Conservation (phyloP, 75 land plant species). For the Pinus albicaulis region DNA sequence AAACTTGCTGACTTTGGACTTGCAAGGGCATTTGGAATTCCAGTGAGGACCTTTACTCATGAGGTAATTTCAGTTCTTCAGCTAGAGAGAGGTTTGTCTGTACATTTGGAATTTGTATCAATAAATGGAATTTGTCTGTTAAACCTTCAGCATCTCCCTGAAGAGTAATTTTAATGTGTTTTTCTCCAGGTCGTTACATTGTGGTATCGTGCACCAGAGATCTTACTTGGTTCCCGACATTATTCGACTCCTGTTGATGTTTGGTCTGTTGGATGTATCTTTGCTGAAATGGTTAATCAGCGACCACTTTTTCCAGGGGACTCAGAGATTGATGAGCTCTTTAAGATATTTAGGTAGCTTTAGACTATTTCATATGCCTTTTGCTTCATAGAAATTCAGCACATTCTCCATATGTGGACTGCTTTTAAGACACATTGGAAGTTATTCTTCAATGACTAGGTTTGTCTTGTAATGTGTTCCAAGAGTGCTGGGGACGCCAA, state of each 20-base stretch:
- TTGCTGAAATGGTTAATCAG: constrained; percentile 99
- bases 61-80: constrained; percentile 54
- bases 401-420: background rate
- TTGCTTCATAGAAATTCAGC: background rate
- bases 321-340: constrained; percentile 97
- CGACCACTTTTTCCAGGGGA: constrained; percentile 97
- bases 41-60: constrained; percentile 97
- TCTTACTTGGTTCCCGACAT: constrained; percentile 93
- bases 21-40: constrained; percentile 97
- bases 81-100: background rate
- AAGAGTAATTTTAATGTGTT: background rate
- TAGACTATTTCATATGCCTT: background rate
- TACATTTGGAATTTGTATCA: background rate
- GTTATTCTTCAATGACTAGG: background rate
- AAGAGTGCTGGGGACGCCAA: constrained; percentile 87
- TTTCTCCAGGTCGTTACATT: constrained; percentile 85
- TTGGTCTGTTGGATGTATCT: constrained; percentile 99
- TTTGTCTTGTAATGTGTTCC: constrained; percentile 4
- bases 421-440: background rate
- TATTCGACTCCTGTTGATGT: constrained; percentile 99
- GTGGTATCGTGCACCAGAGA: constrained; percentile 99
- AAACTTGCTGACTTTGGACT: constrained; percentile 99
- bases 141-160: background rate
- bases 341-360: constrained; percentile 92
- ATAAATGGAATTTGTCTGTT: constrained; percentile 2